These are phyloP conservation scores for Diplodia seriata DNA, from an alignment of 2,329 filamentous ascomycete species.

Conservation along the genomic window DNA sequence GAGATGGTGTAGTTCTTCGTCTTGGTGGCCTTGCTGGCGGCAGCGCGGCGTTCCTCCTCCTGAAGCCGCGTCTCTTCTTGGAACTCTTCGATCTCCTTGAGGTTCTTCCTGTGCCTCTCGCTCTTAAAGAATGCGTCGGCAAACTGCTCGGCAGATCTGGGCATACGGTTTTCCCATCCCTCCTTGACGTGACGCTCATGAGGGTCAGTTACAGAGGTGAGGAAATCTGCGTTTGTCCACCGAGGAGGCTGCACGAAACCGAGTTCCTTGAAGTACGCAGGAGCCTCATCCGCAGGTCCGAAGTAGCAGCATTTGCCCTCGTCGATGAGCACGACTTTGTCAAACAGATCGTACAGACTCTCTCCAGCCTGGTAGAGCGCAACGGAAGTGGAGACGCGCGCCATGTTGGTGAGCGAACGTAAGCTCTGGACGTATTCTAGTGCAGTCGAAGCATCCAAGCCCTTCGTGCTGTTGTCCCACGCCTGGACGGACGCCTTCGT, in stretches of 20 bases:
- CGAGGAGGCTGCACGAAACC: constrained; percentile 72
- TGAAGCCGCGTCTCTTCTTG: constrained; percentile 44
- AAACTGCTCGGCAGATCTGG: constrained; percentile 63
- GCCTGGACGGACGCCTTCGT: constrained; percentile 49
- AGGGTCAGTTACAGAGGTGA: constrained; percentile 72
- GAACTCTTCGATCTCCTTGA: constrained; percentile 51
- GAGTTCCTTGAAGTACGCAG: constrained; percentile 69
- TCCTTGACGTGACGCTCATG: constrained; percentile 63
- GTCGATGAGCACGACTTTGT: constrained; percentile 51
- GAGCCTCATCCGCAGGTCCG: constrained; percentile 66
- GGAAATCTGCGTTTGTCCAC: constrained; percentile 73
- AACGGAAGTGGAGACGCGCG: constrained; percentile 67
- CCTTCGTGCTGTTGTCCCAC: constrained; percentile 70
- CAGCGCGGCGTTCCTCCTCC: constrained; percentile 43
- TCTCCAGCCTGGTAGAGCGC: constrained; percentile 73
- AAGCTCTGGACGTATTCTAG: constrained; percentile 75
- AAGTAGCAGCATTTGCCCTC: constrained; percentile 62
- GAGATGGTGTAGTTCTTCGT: constrained; percentile 52
- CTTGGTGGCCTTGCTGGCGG: constrained; percentile 47
- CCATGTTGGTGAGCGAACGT: constrained; percentile 69
- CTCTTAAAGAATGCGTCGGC: constrained; percentile 52
- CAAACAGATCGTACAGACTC: constrained; percentile 48
- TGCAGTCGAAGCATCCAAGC: constrained; percentile 76
- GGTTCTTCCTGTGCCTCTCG: constrained; percentile 47
- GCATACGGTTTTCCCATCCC: constrained; percentile 65